Evolutionary conservation across 768 basidiomycete species (phyloP), one percentile per base, ranked within the genome.

Genomic region (Leccinum olivaceopallidum): DNA sequence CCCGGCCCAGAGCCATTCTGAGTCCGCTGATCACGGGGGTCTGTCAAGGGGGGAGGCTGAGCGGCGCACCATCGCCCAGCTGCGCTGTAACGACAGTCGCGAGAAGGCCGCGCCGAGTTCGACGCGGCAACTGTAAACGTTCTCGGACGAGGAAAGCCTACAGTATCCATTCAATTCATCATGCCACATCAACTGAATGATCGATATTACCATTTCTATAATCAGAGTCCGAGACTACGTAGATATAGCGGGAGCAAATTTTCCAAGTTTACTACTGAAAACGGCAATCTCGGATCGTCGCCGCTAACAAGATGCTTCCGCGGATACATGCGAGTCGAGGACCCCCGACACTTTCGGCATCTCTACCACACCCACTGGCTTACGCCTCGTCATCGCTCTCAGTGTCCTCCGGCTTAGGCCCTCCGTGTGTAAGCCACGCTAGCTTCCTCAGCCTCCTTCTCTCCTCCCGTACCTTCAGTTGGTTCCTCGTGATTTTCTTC

Each of bases 401-500:
- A 10, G 87, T 93, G 64, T 93, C 90, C 71, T 92, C 90, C 60
- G 90, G 90, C 67, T 86, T 89, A 50, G 85, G 82, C 4, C 94
- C 94, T 56, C 94, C 94, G 69, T 83, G 83, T 30, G 81, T 86
- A 61, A 96, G 78, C 94, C 94, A 96, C 58, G 83, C 78, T 60
- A 95, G 71, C 78, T 94, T 93, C 68, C 93, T 82, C 69, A 86
- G 70, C 69, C 87, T 81, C 71, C 92, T 81, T 61, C 95, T 81
- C 74, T 95, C 95, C 73, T 95, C 94, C 74, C 85, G 88, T 6
- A 84, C 92, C 76, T 98, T 98, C 63, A 89, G 26, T 73, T 96
- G 92, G 75, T 94, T 94, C 53, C 92, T 83, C n/a, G 92, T 93
- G 72, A 81, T 42, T 79, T 94, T 96, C 82, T 96, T 96, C 81